phyloP scores from a whole-genome alignment of 2,329 filamentous ascomycete species.

The Macroventuria anomochaeta region DNA sequence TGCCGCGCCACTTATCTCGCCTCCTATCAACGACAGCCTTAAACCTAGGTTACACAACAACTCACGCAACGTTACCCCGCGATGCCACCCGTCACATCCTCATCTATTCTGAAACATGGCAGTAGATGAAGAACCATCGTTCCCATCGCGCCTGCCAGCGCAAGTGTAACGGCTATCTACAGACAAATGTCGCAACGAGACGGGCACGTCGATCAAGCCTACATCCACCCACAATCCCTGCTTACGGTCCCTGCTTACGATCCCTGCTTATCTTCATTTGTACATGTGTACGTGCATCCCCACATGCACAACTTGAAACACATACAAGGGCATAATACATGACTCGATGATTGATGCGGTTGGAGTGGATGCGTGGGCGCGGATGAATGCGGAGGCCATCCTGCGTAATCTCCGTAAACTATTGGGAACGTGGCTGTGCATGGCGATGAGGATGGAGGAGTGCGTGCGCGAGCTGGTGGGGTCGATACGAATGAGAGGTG shows the following conservation, averaged over 20 bases:
- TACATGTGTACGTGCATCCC: too few relatives aligned
- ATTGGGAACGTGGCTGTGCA: constrained; percentile 2
- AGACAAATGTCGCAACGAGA: background rate
- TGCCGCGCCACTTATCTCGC: constrained; percentile 1
- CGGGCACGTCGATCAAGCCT: background rate
- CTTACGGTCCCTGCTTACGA: too few relatives aligned
- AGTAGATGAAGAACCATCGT: background rate
- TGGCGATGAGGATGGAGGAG: constrained; percentile 1
- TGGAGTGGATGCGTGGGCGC: too few relatives aligned
- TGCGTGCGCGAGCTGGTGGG: constrained; percentile 2
- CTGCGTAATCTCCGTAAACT: background rate
- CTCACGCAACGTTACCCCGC: background rate
- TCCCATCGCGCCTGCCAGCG: background rate
- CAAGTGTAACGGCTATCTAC: background rate
- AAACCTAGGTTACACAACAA: background rate
- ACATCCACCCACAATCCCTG: background rate
- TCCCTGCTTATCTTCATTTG: too few relatives aligned
- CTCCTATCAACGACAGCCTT: background rate
- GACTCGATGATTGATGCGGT: too few relatives aligned
- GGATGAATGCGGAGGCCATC: too few relatives aligned
- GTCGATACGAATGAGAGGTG: too few relatives aligned
- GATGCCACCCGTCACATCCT: background rate
- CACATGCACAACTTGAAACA: too few relatives aligned
- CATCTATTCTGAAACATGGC: constrained; percentile 1
- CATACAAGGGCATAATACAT: too few relatives aligned